phyloP scores from a whole-genome alignment of 2,329 filamentous ascomycete species.

The Neodidymelliopsis sp. region DNA sequence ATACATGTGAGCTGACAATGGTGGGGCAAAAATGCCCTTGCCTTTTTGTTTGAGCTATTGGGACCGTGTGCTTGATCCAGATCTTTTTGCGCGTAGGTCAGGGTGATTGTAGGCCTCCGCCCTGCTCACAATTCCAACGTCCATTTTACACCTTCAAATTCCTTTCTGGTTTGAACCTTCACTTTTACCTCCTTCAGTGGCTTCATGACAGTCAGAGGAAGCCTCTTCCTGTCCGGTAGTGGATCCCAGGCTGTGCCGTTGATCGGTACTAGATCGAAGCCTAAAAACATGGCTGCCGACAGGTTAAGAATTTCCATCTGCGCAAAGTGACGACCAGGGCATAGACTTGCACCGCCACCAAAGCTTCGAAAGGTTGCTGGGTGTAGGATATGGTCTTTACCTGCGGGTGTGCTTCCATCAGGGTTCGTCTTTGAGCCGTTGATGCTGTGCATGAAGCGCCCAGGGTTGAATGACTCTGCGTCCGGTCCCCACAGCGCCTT shows the following conservation, averaged over 20 bases:
- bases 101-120: too few species aligned
- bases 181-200: conserved; percentile 26
- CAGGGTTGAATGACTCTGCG: conserved; percentile 51
- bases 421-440: conserved; percentile 26
- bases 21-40: too few species aligned
- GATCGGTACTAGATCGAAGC: conserved; percentile 40
- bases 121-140: conserved; percentile 10
- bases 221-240: conserved; percentile 24
- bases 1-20: too few species aligned
- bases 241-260: conserved; percentile 28
- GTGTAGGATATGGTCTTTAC: conserved; percentile 29
- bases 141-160: conserved; percentile 26
- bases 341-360: conserved; percentile 43
- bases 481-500: conserved; percentile 55
- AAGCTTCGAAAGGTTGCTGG: conserved; percentile 43
- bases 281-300: conserved; percentile 35
- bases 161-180: conserved; percentile 23
- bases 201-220: conserved; percentile 31
- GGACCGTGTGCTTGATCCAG: too few species aligned
- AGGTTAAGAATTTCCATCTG: conserved; percentile 43
- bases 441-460: conserved; percentile 48
- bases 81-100: too few species aligned
- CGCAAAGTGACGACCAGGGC: conserved; percentile 49
- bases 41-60: too few species aligned
- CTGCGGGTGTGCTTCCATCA: conserved; percentile 20